A percentile compares a stretch with the other conserved stretches of the same genome.
Evolutionary conservation across 2,329 filamentous ascomycete species (phyloP).

Genomic region (Penicillium sp.): DNA sequence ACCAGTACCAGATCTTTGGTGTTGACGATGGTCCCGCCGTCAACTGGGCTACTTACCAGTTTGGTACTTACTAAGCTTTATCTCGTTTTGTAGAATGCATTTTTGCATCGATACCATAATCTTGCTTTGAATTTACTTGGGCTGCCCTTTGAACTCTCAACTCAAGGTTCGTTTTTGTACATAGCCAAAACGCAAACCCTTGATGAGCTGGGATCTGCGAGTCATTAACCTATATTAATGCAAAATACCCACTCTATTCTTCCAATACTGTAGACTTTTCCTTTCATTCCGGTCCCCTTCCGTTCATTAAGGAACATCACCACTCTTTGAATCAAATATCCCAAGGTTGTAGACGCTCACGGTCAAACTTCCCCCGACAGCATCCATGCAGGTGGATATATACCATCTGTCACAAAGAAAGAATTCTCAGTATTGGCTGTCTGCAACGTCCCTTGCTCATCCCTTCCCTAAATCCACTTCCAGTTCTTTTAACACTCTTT

Average conservation of each 20-base stretch:
- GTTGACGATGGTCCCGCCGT: conserved; percentile 41
- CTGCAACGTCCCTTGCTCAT: too few relatives aligned
- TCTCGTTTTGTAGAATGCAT: background rate
- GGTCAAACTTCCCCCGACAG: too few relatives aligned
- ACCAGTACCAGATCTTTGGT: conserved; percentile 42
- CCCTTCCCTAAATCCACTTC: too few relatives aligned
- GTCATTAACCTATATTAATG: background rate
- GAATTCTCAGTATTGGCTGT: too few relatives aligned
- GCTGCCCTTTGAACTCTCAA: background rate
- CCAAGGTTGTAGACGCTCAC: too few relatives aligned
- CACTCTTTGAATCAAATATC: too few relatives aligned
- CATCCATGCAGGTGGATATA: too few relatives aligned
- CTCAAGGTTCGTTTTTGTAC: conserved; percentile 7
- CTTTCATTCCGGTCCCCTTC: too few relatives aligned
- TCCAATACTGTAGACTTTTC: background rate
- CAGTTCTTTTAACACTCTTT: too few relatives aligned
- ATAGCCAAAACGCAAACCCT: conserved; percentile 5
- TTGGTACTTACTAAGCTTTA: conserved; percentile 38
- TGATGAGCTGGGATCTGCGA: background rate
- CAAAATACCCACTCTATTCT: background rate
- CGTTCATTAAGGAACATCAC: too few relatives aligned
- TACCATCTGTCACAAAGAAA: too few relatives aligned
- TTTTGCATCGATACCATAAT: conserved; percentile 6
- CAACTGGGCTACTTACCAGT: conserved; percentile 47
- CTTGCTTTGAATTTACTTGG: background rate